Evolutionary conservation across 768 basidiomycete genomes (phyloP).

Genomic region (Rhizopogon vulgaris): DNA sequence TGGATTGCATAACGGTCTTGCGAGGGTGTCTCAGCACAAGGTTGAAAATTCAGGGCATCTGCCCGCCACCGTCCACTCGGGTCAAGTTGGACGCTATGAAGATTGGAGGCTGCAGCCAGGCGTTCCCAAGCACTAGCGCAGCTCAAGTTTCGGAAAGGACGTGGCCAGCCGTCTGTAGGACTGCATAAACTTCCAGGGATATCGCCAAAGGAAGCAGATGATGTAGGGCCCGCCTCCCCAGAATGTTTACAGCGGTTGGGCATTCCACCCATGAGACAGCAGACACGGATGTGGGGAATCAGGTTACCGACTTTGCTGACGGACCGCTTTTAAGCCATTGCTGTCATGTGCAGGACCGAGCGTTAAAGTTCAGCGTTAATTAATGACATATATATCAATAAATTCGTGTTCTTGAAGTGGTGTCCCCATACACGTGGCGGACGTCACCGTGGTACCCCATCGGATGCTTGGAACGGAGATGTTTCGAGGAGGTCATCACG

Average conservation of each 20-base stretch:
- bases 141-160: slow-evolving; percentile 45
- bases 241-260: slow-evolving; percentile 12
- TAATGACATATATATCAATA: slow-evolving; percentile 7
- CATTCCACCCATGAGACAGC: slow-evolving; percentile 10
- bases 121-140: slow-evolving; percentile 50
- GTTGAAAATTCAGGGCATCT: slow-evolving; percentile 64
- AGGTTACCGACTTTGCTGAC: neutral
- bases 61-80: slow-evolving; percentile 34
- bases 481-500: slow-evolving; percentile 1
- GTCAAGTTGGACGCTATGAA: slow-evolving; percentile 38
- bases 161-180: slow-evolving; percentile 64
- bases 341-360: slow-evolving; percentile 18
- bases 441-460: slow-evolving; percentile 7
- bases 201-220: slow-evolving; percentile 51
- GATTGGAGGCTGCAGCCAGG: slow-evolving; percentile 44
- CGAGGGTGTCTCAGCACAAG: slow-evolving; percentile 44
- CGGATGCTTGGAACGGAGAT: slow-evolving; percentile 1
- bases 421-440: slow-evolving; percentile 22
- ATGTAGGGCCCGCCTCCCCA: slow-evolving; percentile 12
- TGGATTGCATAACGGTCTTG: slow-evolving; percentile 63
- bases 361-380: slow-evolving; percentile 15
- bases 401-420: slow-evolving; percentile 14
- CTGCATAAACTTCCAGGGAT: slow-evolving; percentile 57
- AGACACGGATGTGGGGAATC: slow-evolving; percentile 5
- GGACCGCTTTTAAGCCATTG: slow-evolving; percentile 23